These are phyloP conservation scores for Arthroderma sp. DNA, from an alignment of 2,329 filamentous ascomycete genomes.

Conservation along the genomic window DNA sequence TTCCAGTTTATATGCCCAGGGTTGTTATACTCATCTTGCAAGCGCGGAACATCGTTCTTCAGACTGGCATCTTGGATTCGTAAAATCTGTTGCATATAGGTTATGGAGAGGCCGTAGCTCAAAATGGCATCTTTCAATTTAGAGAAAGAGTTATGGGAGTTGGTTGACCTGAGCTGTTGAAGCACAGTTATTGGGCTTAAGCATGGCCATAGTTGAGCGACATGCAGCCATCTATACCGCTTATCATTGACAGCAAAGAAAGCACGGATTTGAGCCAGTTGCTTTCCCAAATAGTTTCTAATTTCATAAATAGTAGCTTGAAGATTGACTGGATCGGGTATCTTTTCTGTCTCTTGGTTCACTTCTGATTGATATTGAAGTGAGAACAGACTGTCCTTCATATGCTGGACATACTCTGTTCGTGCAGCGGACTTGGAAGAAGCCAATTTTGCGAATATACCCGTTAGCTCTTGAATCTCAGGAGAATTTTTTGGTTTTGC, in stretches of 20 bases:
- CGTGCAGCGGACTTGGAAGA: slow-evolving; percentile 6
- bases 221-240: slow-evolving; percentile 27
- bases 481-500: too few relatives aligned
- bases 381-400: slow-evolving; percentile 26
- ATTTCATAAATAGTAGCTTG: slow-evolving; percentile 10
- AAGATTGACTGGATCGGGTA: background rate
- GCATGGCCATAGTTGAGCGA: slow-evolving; percentile 29
- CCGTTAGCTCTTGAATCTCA: too few relatives aligned
- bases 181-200: slow-evolving; percentile 31
- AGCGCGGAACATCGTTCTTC: background rate
- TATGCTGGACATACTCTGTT: slow-evolving; percentile 23
- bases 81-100: slow-evolving; percentile 17
- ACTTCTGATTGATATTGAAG: slow-evolving; percentile 8
- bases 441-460: too few relatives aligned
- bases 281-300: slow-evolving; percentile 9
- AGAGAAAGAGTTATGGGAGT: slow-evolving; percentile 1
- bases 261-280: slow-evolving; percentile 10
- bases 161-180: slow-evolving; percentile 28
- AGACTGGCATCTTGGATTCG: slow-evolving; percentile 13
- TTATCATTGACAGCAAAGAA: slow-evolving; percentile 16
- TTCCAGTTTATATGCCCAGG: slow-evolving; percentile 46
- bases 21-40: slow-evolving; percentile 34
- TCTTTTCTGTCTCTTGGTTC: background rate
- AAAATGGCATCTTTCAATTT: slow-evolving; percentile 5
- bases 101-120: slow-evolving; percentile 17